Percentiles rank a stretch among this genome's conserved stretches.
Conservation (phyloP, 768 basidiomycete genomes). For the Trametes meyenii region DNA sequence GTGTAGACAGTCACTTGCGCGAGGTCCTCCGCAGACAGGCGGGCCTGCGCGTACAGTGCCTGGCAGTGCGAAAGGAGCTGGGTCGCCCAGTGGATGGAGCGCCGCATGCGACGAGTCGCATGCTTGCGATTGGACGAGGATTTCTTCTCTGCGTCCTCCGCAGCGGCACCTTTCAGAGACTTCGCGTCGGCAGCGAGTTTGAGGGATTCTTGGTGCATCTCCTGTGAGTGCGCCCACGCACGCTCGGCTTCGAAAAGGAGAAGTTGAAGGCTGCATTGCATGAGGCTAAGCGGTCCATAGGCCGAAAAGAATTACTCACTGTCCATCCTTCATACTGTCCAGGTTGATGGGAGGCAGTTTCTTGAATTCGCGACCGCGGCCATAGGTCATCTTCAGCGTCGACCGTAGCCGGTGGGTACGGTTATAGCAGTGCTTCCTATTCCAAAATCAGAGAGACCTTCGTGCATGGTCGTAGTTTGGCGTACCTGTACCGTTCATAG, state of each 20-base stretch:
- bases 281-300: background rate
- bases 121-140: constrained; percentile 67
- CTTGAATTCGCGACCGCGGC: constrained; percentile 90
- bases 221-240: constrained; percentile 89
- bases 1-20: constrained; percentile 79
- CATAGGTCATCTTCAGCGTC: constrained; percentile 81
- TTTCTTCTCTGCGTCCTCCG: constrained; percentile 36
- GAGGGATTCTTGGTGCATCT: constrained; percentile 58
- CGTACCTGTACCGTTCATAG: constrained; percentile 80
- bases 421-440: constrained; percentile 89
- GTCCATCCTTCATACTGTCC: constrained; percentile 79
- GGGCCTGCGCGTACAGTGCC: constrained; percentile 53
- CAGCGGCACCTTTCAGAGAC: constrained; percentile 22
- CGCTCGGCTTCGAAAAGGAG: constrained; percentile 90
- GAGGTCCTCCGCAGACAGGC: constrained; percentile 58
- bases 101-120: constrained; percentile 79
- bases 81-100: constrained; percentile 77
- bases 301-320: constrained; percentile 55
- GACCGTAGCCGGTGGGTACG: constrained; percentile 88
- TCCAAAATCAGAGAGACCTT: too few relatives aligned
- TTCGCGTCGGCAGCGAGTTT: constrained; percentile 46
- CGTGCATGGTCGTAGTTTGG: background rate
- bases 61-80: constrained; percentile 77
- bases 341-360: constrained; percentile 67
- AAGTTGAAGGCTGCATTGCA: constrained; percentile 65